Conservation (phyloP, 1,139 yeast species). For the Geotrichum bryndzae region DNA sequence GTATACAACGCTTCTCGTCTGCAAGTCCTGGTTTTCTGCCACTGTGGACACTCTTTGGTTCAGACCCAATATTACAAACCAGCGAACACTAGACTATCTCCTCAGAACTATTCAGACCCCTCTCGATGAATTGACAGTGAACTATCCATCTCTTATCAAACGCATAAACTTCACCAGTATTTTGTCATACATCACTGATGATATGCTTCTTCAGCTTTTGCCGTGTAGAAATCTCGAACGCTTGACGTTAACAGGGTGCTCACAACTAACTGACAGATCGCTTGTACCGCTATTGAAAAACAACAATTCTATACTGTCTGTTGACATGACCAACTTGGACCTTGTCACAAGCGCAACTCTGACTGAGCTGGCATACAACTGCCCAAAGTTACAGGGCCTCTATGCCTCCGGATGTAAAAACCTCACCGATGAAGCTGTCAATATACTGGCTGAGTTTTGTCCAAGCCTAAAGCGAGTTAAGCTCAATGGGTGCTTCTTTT, state of each 20-base stretch:
- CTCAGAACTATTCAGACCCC: constrained; percentile 39
- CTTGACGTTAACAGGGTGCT: constrained; percentile 76
- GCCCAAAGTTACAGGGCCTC: constrained; percentile 77
- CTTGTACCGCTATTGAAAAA: constrained; percentile 56
- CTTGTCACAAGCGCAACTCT: constrained; percentile 64
- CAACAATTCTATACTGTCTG: constrained; percentile 71
- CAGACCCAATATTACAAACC: constrained; percentile 58
- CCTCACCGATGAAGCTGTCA: constrained; percentile 63
- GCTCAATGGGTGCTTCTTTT: constrained; percentile 61
- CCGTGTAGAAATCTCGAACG: constrained; percentile 72
- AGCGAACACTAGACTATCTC: constrained; percentile 15
- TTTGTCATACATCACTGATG: constrained; percentile 62
- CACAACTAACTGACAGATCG: constrained; percentile 54
- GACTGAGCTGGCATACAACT: constrained; percentile 60
- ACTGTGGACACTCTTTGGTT: constrained; percentile 84
- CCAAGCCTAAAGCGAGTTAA: constrained; percentile 78
- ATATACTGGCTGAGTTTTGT: constrained; percentile 54
- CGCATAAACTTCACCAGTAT: constrained; percentile 76
- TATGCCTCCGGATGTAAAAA: constrained; percentile 80
- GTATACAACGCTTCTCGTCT: constrained; percentile 64
- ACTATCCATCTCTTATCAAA: constrained; percentile 37
- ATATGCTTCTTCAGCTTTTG: constrained; percentile 38
- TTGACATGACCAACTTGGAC: constrained; percentile 84
- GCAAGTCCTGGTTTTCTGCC: constrained; percentile 74
- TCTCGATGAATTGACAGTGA: constrained; percentile 39